Percentiles rank a stretch among this genome's conserved stretches.
phyloP scores from a whole-genome alignment of 345 rosid species.

The Populus pruinosa region DNA sequence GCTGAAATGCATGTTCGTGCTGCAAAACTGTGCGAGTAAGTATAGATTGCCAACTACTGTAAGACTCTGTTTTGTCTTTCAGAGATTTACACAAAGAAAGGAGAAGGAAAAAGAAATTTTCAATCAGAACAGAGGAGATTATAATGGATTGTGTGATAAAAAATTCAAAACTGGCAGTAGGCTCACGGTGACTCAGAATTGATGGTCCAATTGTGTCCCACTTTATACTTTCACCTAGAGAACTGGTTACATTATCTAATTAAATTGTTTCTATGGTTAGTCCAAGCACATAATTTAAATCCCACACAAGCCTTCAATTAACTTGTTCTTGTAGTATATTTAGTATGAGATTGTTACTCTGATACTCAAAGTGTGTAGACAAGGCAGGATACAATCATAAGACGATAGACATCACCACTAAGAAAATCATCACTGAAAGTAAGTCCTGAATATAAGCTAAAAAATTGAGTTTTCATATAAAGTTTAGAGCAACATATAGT shows the following conservation, averaged over 20 bases:
- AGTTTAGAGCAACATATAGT: neutral
- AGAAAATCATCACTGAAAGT: neutral
- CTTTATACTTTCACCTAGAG: neutral
- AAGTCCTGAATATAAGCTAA: neutral
- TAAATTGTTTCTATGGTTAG: neutral
- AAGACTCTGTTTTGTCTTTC: neutral
- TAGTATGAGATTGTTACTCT: neutral
- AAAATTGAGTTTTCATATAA: neutral
- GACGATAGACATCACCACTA: neutral
- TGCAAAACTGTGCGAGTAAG: slow-evolving; percentile 19
- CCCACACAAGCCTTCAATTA: neutral
- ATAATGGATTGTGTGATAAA: neutral
- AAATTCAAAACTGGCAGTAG: neutral
- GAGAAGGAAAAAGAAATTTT: neutral
- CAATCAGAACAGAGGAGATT: neutral
- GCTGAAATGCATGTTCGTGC: slow-evolving; percentile 2
- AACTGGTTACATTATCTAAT: neutral
- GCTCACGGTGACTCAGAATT: neutral
- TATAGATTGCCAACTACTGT: neutral
- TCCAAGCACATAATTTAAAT: neutral
- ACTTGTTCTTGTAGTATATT: neutral
- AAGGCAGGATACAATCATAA: neutral
- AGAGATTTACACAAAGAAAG: neutral
- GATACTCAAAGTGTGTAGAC: neutral
- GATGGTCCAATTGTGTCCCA: neutral